Evolutionary conservation across 495 filamentous ascomycete genomes (phyloP).

Genomic region (Haplographium delicatum): DNA sequence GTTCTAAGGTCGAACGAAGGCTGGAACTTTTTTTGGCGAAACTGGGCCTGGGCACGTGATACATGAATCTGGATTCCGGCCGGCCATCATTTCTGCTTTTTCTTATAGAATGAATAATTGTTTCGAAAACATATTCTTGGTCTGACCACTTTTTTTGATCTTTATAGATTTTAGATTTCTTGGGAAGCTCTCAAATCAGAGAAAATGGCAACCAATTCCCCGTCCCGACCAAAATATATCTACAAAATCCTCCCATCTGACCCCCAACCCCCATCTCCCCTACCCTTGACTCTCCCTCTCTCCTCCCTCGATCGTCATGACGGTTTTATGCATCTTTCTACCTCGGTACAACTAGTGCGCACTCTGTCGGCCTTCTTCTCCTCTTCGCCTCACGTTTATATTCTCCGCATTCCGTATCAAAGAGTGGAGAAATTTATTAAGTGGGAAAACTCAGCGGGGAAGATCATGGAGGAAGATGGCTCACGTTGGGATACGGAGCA

Average conservation of each 20-base stretch:
- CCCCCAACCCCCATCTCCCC: conserved; percentile 23
- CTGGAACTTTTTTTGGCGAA: too few relatives aligned
- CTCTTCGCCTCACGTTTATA: conserved; percentile 12
- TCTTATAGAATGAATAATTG: too few relatives aligned
- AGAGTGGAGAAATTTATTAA: conserved; percentile 18
- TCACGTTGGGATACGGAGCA: conserved; percentile 16
- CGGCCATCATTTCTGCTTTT: too few relatives aligned
- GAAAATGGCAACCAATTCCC: too few relatives aligned
- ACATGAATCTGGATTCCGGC: too few relatives aligned
- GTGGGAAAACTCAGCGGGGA: conserved; percentile 24
- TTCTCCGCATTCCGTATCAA: conserved; percentile 24
- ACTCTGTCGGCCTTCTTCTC: conserved; percentile 29
- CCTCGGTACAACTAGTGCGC: conserved; percentile 26
- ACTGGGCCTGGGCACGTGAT: too few relatives aligned
- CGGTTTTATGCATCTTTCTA: conserved; percentile 32
- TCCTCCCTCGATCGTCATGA: conserved; percentile 28
- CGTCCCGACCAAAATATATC: conserved; percentile 26
- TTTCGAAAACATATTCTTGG: too few relatives aligned
- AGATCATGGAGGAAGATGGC: conserved; percentile 7
- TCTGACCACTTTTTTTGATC: too few relatives aligned
- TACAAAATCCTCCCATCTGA: conserved; percentile 31
- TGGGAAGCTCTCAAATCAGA: too few relatives aligned
- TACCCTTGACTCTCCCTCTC: conserved; percentile 26
- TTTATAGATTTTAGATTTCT: too few relatives aligned
- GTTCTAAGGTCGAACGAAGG: too few relatives aligned